Evolutionary conservation across 164 flowering plant genomes (phyloP), one percentile per base, ranked within the genome.

Genomic region (Stephania cephalantha): DNA sequence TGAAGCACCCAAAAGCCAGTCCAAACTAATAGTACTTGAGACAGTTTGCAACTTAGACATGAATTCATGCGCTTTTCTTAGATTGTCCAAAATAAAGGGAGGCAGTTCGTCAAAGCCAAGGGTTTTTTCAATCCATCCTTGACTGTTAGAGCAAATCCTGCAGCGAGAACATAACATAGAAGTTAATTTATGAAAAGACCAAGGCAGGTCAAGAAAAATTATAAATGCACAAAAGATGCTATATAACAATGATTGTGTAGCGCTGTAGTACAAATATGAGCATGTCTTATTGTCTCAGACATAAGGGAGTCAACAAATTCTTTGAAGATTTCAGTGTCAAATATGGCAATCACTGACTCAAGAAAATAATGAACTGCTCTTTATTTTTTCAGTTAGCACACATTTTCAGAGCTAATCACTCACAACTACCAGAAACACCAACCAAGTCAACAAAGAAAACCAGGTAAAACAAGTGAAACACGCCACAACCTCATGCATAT

Each of bases 91-190:
- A 17, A 91, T 69, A 63, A 79, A 81, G 71, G 85, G 82, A 42
- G 94, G 86, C 46, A 90, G 67, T 17, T 73, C 78, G 42, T 95
- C 97, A 44, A 89, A 74, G 81, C 91, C 82, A 50, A 85, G 86
- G 68, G 78, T 80, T 75, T 82, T 88, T 73, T 91, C 97, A 25
- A 50, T 82, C 97, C 96, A 93, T 78, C 87, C 85, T 75, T 89
- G 83, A 79, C 86, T 89, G 78, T 95, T 95, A 71, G 95, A 86
- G 77, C 87, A 95, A 50, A 83, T 74, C 85, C 98, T 95, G 80
- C 61, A 64, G 17, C 11, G n/a, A 70, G 45, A 67, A 35, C 42
- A 35, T 20, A 29, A 48, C 66, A 22, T 3, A 67, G 9, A 12
- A 55, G 6, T 55, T 55, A 55, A 55, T 55, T 15, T 7, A 48